These are phyloP conservation scores for Kwoniella mangroviensis DNA, from an alignment of 768 basidiomycete genomes.

Conservation along the genomic window DNA sequence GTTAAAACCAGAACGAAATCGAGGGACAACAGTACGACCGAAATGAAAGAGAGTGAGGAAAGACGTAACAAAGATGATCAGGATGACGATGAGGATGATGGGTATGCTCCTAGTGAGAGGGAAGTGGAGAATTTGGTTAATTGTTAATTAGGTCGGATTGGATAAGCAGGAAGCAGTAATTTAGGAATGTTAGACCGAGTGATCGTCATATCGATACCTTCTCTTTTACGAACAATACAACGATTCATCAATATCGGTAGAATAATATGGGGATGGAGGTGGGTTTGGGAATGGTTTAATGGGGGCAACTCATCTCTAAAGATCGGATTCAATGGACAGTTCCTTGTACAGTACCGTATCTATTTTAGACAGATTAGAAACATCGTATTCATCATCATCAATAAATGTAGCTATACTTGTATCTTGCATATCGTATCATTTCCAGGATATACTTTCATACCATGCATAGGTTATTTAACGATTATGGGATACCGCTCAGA, in stretches of 20 bases:
- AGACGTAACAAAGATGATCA: background rate
- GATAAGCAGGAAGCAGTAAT: too few species aligned
- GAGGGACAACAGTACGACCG: background rate
- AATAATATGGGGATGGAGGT: too few species aligned
- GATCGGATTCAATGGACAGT: too few species aligned
- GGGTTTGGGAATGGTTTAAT: too few species aligned
- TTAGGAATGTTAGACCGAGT: too few species aligned
- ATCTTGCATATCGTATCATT: background rate
- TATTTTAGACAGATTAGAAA: too few species aligned
- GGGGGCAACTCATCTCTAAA: too few species aligned
- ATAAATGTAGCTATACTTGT: background rate
- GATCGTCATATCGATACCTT: too few species aligned
- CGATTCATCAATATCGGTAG: too few species aligned
- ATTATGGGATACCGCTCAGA: background rate
- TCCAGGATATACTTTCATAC: background rate
- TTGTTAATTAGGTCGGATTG: background rate
- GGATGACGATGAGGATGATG: constrained; percentile 11
- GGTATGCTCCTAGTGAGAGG: constrained; percentile 20
- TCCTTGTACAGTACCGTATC: too few species aligned
- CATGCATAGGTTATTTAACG: constrained; percentile 6
- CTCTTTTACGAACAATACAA: too few species aligned
- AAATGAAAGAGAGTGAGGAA: background rate
- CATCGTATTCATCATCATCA: background rate
- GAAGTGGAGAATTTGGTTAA: constrained; percentile 15
- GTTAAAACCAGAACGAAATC: background rate